Evolutionary conservation across 2,329 filamentous ascomycete species (phyloP).

Genomic region (Reticulascus tulasneorum): DNA sequence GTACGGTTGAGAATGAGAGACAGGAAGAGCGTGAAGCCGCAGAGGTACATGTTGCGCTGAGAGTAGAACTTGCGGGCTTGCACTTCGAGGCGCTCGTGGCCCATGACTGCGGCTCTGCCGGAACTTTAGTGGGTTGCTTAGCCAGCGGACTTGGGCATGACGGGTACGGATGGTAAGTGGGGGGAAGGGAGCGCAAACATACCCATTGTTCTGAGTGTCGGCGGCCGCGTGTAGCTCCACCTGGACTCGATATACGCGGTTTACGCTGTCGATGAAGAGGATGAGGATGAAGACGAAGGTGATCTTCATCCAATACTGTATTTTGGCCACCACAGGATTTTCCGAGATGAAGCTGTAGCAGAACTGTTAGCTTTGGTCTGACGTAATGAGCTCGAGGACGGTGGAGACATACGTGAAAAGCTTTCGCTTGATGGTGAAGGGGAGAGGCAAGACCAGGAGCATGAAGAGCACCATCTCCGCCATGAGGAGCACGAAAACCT

Average conservation of each 20-base stretch:
- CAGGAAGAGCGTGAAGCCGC: constrained; percentile 97
- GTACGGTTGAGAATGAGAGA: constrained; percentile 98
- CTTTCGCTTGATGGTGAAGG: constrained; percentile 79
- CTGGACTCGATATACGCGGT: constrained; percentile 78
- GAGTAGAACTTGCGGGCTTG: constrained; percentile 99
- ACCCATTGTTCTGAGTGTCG: constrained; percentile 54
- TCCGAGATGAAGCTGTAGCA: constrained; percentile 80
- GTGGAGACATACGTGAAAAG: constrained; percentile 63
- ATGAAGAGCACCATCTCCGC: constrained; percentile 80
- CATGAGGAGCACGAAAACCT: constrained; percentile 83
- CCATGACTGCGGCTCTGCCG: constrained; percentile 65
- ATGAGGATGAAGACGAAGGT: constrained; percentile 99
- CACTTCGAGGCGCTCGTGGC: constrained; percentile 94
- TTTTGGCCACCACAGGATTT: constrained; percentile 76
- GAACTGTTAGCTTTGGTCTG: constrained; percentile 3
- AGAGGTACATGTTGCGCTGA: constrained; percentile 99
- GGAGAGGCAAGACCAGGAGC: constrained; percentile 79
- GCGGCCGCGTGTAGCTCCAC: constrained; percentile 73
- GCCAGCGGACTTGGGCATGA: not conserved
- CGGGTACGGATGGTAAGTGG: constrained; percentile 1
- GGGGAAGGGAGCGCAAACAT: constrained; percentile 26
- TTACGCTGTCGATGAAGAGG: constrained; percentile 94
- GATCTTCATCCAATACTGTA: constrained; percentile 98
- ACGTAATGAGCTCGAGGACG: not conserved
- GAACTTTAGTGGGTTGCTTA: not conserved